Evolutionary conservation across 805 yeast species (phyloP).

Genomic region (Wickerhamiella lipophila): DNA sequence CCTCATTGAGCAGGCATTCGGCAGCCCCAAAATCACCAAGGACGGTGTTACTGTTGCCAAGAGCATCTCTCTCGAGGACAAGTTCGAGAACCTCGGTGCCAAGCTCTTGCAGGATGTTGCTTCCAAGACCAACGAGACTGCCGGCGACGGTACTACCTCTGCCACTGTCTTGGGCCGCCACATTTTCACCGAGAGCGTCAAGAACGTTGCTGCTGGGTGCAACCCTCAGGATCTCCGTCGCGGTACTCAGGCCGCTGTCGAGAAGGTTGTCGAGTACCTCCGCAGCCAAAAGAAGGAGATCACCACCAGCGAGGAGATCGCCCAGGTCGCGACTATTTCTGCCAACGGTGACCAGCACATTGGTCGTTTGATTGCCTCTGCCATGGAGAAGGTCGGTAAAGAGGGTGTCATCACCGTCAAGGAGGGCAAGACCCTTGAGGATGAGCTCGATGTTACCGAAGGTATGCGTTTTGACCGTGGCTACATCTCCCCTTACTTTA

Average conservation of each 20-base stretch:
- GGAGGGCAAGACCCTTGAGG: slow-evolving; percentile 94
- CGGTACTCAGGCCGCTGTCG: slow-evolving; percentile 95
- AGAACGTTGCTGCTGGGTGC: slow-evolving; percentile 97
- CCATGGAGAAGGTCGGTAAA: slow-evolving; percentile 98
- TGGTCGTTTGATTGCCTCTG: slow-evolving; percentile 80
- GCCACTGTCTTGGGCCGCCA: slow-evolving; percentile 95
- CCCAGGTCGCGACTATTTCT: slow-evolving; percentile 95
- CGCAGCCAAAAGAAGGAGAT: slow-evolving; percentile 81
- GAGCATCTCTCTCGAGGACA: slow-evolving; percentile 69
- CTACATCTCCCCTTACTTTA: slow-evolving; percentile 90
- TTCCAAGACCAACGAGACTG: slow-evolving; percentile 89
- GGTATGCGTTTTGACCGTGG: slow-evolving; percentile 99
- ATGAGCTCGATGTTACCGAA: slow-evolving; percentile 91
- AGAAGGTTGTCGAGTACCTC: slow-evolving; percentile 75
- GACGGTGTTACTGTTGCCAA: slow-evolving; percentile 97
- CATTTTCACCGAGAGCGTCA: slow-evolving; percentile 86
- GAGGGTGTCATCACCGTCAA: slow-evolving; percentile 97
- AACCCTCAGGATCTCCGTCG: slow-evolving; percentile 97
- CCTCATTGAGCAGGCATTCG: slow-evolving; percentile 89
- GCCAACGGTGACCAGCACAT: slow-evolving; percentile 94
- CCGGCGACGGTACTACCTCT: slow-evolving; percentile 98
- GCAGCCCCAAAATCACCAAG: slow-evolving; percentile 95
- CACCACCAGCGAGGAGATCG: slow-evolving; percentile 87
- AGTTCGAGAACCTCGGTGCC: slow-evolving; percentile 94
- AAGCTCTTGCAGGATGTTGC: slow-evolving; percentile 93